phyloP scores from a whole-genome alignment of 106 monocot species.

The Dendrobium huoshanense region DNA sequence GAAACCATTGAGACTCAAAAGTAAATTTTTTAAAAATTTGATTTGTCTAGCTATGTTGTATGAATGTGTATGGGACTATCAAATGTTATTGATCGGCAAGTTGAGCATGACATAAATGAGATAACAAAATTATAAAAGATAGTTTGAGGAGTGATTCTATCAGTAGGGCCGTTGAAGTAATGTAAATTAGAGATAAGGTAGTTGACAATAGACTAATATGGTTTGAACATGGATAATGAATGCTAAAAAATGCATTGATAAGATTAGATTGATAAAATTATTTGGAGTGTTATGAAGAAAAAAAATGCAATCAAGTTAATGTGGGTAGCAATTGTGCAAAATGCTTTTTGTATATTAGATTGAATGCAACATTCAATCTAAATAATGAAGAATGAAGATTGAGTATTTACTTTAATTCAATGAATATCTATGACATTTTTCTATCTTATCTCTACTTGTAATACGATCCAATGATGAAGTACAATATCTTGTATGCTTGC shows the following conservation, averaged over 20 bases:
- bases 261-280: no score
- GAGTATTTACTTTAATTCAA: background rate
- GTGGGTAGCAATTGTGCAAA: no score
- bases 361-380: background rate
- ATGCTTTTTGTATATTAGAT: no score
- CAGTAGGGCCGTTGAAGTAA: background rate
- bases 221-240: background rate
- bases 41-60: background rate
- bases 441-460: background rate
- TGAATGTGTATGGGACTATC: background rate
- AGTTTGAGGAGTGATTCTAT: background rate
- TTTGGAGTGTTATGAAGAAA: no score
- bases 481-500: background rate
- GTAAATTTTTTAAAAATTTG: background rate
- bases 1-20: background rate
- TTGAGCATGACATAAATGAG: background rate
- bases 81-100: background rate
- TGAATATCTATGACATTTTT: background rate
- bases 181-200: background rate
- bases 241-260: no score
- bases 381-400: background rate
- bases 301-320: no score
- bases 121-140: background rate
- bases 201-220: background rate
- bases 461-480: background rate